Evolutionary conservation across 192 early-diverging fungal species (phyloP).

Genomic region (Cladochytrium replicatum): DNA sequence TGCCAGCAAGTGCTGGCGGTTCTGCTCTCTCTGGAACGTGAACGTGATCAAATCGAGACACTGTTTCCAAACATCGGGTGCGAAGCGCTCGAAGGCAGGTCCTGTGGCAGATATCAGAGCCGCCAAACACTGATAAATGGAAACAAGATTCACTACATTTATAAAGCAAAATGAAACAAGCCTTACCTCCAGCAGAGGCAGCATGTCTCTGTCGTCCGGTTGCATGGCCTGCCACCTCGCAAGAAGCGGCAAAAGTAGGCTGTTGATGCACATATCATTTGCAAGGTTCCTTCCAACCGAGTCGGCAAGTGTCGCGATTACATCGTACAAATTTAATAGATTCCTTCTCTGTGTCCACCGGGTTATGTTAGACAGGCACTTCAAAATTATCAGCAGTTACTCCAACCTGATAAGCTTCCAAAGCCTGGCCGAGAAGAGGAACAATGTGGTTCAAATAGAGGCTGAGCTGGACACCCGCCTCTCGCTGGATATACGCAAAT

Average conservation of each 20-base stretch:
- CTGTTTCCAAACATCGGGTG: slow-evolving; percentile 74
- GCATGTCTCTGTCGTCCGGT: slow-evolving; percentile 84
- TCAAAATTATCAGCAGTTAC: not conserved
- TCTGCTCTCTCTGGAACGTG: slow-evolving; percentile 61
- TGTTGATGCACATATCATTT: slow-evolving; percentile 66
- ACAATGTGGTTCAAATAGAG: slow-evolving; percentile 89
- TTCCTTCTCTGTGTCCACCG: slow-evolving; percentile 73
- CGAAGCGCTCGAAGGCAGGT: slow-evolving; percentile 74
- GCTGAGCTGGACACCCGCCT: slow-evolving; percentile 65
- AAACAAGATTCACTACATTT: not conserved
- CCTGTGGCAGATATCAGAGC: slow-evolving; percentile 82
- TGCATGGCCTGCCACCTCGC: slow-evolving; percentile 72
- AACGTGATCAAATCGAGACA: slow-evolving; percentile 80
- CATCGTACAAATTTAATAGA: slow-evolving; percentile 91
- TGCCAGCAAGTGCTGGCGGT: slow-evolving; percentile 33
- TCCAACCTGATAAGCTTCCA: slow-evolving; percentile 65
- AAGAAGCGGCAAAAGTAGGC: slow-evolving; percentile 80
- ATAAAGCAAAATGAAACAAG: not conserved
- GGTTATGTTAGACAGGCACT: not conserved
- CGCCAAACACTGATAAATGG: slow-evolving; percentile 57
- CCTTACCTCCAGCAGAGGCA: slow-evolving; percentile 82
- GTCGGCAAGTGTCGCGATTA: slow-evolving; percentile 94
- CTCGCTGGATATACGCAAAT: slow-evolving; percentile 92
- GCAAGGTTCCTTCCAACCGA: slow-evolving; percentile 74
- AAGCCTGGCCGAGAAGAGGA: slow-evolving; percentile 66